phyloP scores from a whole-genome alignment of 2,329 filamentous ascomycete species.

The Didymella arachidicola region DNA sequence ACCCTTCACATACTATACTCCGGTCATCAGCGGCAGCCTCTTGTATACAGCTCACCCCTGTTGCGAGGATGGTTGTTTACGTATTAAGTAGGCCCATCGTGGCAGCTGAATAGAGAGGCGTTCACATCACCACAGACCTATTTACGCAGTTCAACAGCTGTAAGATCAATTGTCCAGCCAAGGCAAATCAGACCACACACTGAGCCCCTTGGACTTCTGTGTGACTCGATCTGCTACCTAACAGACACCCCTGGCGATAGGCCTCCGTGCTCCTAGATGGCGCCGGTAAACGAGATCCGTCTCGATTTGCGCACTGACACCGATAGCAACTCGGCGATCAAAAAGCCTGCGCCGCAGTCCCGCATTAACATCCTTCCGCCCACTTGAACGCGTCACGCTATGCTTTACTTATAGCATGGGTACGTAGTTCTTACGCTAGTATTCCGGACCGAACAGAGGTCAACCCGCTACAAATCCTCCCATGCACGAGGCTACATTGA shows the following conservation, averaged over 20 bases:
- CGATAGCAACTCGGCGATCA: constrained; percentile 8
- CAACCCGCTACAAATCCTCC: neutral
- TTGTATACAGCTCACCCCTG: constrained; percentile 24
- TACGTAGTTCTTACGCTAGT: neutral
- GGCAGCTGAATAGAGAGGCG: constrained; percentile 43
- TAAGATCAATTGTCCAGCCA: neutral
- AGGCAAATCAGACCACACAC: neutral
- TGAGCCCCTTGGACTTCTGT: neutral
- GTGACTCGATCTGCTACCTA: constrained; percentile 1
- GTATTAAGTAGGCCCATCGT: constrained; percentile 31
- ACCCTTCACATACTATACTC: constrained; percentile 20
- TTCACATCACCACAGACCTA: constrained; percentile 14
- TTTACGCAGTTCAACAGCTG: neutral
- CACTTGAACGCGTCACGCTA: neutral
- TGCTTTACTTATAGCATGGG: neutral
- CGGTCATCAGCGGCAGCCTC: constrained; percentile 21
- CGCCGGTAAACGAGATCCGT: constrained; percentile 11
- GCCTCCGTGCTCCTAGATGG: neutral
- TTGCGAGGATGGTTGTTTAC: constrained; percentile 34
- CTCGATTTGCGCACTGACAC: constrained; percentile 13
- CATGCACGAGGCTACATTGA: neutral
- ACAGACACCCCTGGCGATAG: neutral
- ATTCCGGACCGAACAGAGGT: neutral
- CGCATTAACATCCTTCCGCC: neutral
- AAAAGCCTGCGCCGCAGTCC: neutral